A percentile compares a stretch with the other conserved stretches of the same genome.
phyloP scores from a whole-genome alignment of 2,329 filamentous ascomycete species.

The Cryphonectria naterciae region DNA sequence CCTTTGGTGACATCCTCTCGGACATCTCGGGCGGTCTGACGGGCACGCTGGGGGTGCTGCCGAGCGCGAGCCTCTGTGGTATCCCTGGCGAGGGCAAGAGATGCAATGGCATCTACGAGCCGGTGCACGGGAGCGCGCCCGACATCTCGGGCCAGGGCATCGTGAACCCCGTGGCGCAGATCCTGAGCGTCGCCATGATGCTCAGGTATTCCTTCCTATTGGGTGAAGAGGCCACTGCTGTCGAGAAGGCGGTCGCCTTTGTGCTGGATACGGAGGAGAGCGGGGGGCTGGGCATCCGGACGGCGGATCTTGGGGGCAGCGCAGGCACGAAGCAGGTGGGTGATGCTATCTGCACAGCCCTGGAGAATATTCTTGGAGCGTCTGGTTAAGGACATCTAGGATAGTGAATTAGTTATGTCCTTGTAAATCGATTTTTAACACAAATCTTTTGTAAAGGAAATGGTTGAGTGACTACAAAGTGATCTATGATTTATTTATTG shows the following conservation, averaged over 20 bases:
- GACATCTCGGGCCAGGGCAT: conserved; percentile 74
- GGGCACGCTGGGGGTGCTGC: conserved; percentile 22
- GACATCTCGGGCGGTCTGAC: conserved; percentile 21
- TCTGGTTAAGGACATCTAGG: background rate
- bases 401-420: too few relatives aligned
- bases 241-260: conserved; percentile 67
- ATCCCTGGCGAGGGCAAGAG: conserved; percentile 9
- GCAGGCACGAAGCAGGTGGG: conserved; percentile 31
- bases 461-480: too few relatives aligned
- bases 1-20: conserved; percentile 30
- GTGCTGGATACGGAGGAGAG: conserved; percentile 59
- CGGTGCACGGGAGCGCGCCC: conserved; percentile 54
- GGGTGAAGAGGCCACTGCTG: conserved; percentile 62
- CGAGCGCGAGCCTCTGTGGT: conserved; percentile 23
- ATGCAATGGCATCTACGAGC: conserved; percentile 23
- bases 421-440: too few relatives aligned
- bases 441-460: too few relatives aligned
- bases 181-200: conserved; percentile 75
- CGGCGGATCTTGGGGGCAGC: conserved; percentile 32
- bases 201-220: conserved; percentile 71
- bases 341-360: conserved; percentile 26
- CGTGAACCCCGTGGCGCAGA: conserved; percentile 73
- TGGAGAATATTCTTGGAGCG: background rate
- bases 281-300: conserved; percentile 52
- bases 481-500: too few relatives aligned